phyloP scores from a whole-genome alignment of 1,284 basidiomycete genomes.

The Heimioporus retisporus region DNA sequence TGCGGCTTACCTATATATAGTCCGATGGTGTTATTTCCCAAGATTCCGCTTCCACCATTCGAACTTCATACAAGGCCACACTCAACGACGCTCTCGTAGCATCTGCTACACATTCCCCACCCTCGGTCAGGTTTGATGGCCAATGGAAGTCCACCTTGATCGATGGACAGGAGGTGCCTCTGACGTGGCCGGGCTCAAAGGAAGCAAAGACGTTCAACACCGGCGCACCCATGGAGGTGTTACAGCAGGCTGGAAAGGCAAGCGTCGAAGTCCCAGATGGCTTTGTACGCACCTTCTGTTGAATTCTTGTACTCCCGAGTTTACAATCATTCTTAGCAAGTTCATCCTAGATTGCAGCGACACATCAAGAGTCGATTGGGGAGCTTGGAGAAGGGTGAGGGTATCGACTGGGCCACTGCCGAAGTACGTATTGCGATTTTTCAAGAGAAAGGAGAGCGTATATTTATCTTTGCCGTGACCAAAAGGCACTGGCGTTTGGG shows the following conservation, averaged over 20 bases:
- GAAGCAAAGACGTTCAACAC: conserved; percentile 74
- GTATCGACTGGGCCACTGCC: conserved; percentile 90
- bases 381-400: conserved; percentile 74
- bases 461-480: too few species aligned
- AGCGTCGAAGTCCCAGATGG: conserved; percentile 78
- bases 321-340: conserved; percentile 53
- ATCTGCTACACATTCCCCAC: conserved; percentile 60
- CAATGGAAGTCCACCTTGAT: conserved; percentile 63
- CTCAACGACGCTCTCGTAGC: conserved; percentile 70
- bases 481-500: conserved; percentile 85
- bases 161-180: conserved; percentile 41
- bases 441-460: too few species aligned
- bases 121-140: conserved; percentile 64
- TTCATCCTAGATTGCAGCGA: conserved; percentile 82
- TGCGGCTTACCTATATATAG: conserved; percentile 44
- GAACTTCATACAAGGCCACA: conserved; percentile 65
- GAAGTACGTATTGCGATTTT: conserved; percentile 61
- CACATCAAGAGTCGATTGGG: conserved; percentile 85
- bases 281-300: conserved; percentile 67
- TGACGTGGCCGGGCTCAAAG: conserved; percentile 76
- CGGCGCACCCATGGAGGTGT: conserved; percentile 64
- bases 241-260: conserved; percentile 71
- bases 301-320: not conserved
- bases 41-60: conserved; percentile 60
- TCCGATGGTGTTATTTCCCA: conserved; percentile 64